Base-by-base conservation (phyloP, 805 yeast genomes). In the Schwanniomyces occidentalis region DNA sequence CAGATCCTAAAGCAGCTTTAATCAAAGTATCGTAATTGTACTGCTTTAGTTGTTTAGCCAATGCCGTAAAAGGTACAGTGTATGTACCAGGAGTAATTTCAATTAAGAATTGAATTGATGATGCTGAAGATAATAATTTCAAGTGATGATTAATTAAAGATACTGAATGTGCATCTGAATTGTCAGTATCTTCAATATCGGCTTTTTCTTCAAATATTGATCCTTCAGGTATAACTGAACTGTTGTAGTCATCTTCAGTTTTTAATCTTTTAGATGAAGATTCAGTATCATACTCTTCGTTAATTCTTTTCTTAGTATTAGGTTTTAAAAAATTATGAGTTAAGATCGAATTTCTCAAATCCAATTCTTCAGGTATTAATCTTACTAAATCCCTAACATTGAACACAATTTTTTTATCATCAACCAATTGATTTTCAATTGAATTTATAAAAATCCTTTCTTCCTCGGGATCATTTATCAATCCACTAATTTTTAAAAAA, bases 121-220 rank as follows among this genome's bases (percentile, higher is more conserved):
- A 42, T 10, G 76, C 70, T 1, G 69, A 61, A 1, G 84, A 63
- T 21, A 91, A 67, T 8, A 90, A 64, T 50, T 78, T 80, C 46
- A 91, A 62, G 57, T 93, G 98, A 32, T 78, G 73, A 33, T 70
- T 77, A 8, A 84, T 63, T 8, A 70, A 44, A 3, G 68, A 40
- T 5, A 49, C 30, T 10, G 60, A 48, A 25, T 53, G 60, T 6
- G 68, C 48, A 48, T 46, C 37, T 43, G 52, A 20, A 48, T 47
- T 42, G 52, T 47, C 55, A 40, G 35, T 54, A 25, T 46, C 25
- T 14, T 19, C 22, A 6, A 18, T 13, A 14, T 30, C 27, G n/a
- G 33, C 32, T 4, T 18, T 16, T 8, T 22, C 10, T 3, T 52
- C 69, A n/a, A n/a, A n/a, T n/a, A n/a, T n/a, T n/a, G n/a, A n/a